Evolutionary conservation across 306 rosid species (phyloP), one percentile per base, ranked within the genome.

Genomic region (Fragaria nilgerrensis): DNA sequence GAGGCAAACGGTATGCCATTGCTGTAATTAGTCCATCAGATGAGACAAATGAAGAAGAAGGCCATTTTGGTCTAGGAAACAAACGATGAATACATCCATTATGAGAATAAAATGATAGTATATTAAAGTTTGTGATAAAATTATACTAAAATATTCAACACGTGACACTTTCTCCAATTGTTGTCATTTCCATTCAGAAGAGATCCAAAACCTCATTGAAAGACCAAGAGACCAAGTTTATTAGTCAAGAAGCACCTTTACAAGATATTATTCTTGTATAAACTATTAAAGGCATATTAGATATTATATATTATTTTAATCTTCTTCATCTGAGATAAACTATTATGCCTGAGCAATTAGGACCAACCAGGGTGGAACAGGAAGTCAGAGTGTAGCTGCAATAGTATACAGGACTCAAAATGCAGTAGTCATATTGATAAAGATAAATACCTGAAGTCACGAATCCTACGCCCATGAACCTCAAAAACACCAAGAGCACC

Each of bases 401-500:
- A 25, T 8, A 74, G 29, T 41, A 59, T 41, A 61, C 41, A 70
- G 23, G 47, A 44, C 2, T 25, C 37, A 45, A 29, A 77, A 43
- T 65, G 72, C 64, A 77, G 23, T 62, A 63, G 29, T 79, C 47
- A 59, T 58, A 75, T 55, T 64, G 67, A 80, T 34, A 83, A 75
- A 70, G 73, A 78, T 43, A 81, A 59, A 61, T 81, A 92, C 99
- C 99, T 89, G 94, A 89, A 95, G 83, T 95, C 99, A 79, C 98
- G 93, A 79, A 95, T 89, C 80, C 96, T 89, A 82, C 99, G 83
- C 73, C 98, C 99, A 44, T 90, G 88, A 78, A 95, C 97, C 86
- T 95, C 99, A 85, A 95, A 95, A 80, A 95, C 99, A 74, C 99
- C 99, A 75, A 95, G 97, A 9, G 99, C 99, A 62, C 99, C 99